Conservation (phyloP, 2,329 filamentous ascomycete species). For the Monosporascus sp. region DNA sequence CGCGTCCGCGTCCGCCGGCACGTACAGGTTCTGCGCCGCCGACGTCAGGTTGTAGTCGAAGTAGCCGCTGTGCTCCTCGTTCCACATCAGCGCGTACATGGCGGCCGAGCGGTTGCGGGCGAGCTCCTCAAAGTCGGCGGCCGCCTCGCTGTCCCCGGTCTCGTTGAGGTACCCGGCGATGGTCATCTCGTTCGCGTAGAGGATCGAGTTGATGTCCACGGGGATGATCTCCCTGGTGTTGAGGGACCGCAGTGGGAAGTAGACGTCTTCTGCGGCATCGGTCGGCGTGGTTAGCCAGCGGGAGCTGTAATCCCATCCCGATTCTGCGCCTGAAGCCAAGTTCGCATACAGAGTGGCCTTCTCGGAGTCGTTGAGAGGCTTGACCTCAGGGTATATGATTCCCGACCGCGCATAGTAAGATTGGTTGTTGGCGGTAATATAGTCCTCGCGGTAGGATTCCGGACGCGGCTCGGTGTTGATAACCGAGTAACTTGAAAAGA, state of each 20-base stretch:
- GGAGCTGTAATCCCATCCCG: constrained; percentile 58
- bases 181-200: constrained; percentile 60
- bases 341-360: constrained; percentile 53
- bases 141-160: constrained; percentile 45
- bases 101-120: constrained; percentile 53
- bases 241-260: constrained; percentile 61
- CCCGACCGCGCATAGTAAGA: constrained; percentile 57
- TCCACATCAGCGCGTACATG: constrained; percentile 62
- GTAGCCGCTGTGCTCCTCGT: constrained; percentile 55
- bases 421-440: constrained; percentile 56
- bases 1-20: constrained; percentile 43
- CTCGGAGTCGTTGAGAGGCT: constrained; percentile 46
- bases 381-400: constrained; percentile 50
- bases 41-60: constrained; percentile 67
- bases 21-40: constrained; percentile 48
- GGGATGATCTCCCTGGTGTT: constrained; percentile 55
- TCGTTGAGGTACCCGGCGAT: constrained; percentile 50
- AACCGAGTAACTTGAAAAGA: constrained; percentile 45
- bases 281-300: constrained; percentile 54
- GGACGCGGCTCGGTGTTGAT: constrained; percentile 61
- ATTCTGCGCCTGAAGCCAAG: constrained; percentile 61
- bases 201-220: constrained; percentile 63
- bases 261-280: constrained; percentile 54
- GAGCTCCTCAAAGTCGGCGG: constrained; percentile 41
- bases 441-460: constrained; percentile 64